phyloP scores from a whole-genome alignment of 2,329 filamentous ascomycete genomes.

The Metarhizium guizhouense region DNA sequence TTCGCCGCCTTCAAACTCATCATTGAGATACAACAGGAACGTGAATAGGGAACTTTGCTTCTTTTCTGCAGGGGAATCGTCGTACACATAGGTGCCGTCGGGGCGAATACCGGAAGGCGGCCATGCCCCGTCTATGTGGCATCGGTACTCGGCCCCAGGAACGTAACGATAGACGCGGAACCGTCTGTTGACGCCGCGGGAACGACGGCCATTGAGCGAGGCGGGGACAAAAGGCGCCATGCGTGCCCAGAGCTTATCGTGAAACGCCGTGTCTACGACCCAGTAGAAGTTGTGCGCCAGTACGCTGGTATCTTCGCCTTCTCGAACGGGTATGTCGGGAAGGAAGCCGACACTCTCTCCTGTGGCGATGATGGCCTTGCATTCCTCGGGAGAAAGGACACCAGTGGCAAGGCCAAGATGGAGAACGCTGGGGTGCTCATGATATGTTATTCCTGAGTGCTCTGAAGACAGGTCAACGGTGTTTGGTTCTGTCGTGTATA shows the following conservation, averaged over 20 bases:
- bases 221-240: conserved; percentile 49
- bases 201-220: conserved; percentile 43
- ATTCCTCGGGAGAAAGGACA: conserved; percentile 53
- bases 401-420: conserved; percentile 51
- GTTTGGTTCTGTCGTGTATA: conserved; percentile 52
- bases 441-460: conserved; percentile 38
- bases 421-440: conserved; percentile 54
- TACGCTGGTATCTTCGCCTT: conserved; percentile 56
- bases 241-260: conserved; percentile 53
- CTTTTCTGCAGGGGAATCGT: conserved; percentile 48
- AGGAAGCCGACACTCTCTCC: conserved; percentile 57
- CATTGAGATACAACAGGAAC: conserved; percentile 61
- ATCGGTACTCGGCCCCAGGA: conserved; percentile 62
- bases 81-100: conserved; percentile 54
- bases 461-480: conserved; percentile 41
- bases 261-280: conserved; percentile 55
- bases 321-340: conserved; percentile 57
- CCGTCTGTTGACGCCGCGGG: conserved; percentile 56
- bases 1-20: conserved; percentile 63
- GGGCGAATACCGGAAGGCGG: conserved; percentile 57
- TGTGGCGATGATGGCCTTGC: conserved; percentile 56
- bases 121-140: conserved; percentile 66
- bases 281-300: conserved; percentile 69
- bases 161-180: conserved; percentile 68
- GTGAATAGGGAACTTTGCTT: conserved; percentile 62